Evolutionary conservation across 306 rosid species (phyloP).

Genomic region (Prunus davidiana): DNA sequence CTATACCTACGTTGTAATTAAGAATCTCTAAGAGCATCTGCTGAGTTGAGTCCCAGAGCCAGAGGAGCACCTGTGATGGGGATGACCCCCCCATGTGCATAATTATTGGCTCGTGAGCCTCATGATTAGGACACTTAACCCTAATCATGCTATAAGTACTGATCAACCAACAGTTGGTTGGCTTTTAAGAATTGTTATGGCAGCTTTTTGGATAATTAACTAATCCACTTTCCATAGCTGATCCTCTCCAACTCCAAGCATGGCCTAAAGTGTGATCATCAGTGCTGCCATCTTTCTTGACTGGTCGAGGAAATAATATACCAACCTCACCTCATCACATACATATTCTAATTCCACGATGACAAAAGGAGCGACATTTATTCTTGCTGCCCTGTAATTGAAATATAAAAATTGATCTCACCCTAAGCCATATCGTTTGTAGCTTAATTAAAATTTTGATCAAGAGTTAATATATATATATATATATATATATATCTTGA

Average conservation of each 20-base stretch:
- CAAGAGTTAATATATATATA: no score
- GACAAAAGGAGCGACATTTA: background rate
- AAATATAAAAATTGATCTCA: no score
- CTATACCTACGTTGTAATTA: background rate
- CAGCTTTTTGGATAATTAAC: constrained; percentile 5
- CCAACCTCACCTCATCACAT: background rate
- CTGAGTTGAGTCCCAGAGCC: background rate
- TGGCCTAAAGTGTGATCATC: background rate
- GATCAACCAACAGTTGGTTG: constrained; percentile 29
- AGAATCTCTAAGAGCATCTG: background rate
- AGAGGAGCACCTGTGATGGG: background rate
- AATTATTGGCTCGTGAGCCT: constrained; percentile 20
- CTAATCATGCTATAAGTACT: constrained; percentile 23
- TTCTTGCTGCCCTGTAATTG: background rate
- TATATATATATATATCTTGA: no score
- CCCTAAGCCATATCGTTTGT: no score
- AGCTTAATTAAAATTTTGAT: no score
- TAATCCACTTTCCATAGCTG: constrained; percentile 7
- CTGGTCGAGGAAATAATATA: background rate
- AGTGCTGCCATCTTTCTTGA: background rate
- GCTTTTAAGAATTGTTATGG: constrained; percentile 15
- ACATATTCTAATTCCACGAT: background rate
- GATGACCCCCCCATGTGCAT: background rate
- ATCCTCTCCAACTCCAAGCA: background rate
- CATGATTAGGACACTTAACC: constrained; percentile 32